Percentiles rank a stretch among this genome's conserved stretches.
These are phyloP conservation scores for Rhizoctonia solani DNA, from an alignment of 1,284 basidiomycete genomes.

Conservation along the genomic window DNA sequence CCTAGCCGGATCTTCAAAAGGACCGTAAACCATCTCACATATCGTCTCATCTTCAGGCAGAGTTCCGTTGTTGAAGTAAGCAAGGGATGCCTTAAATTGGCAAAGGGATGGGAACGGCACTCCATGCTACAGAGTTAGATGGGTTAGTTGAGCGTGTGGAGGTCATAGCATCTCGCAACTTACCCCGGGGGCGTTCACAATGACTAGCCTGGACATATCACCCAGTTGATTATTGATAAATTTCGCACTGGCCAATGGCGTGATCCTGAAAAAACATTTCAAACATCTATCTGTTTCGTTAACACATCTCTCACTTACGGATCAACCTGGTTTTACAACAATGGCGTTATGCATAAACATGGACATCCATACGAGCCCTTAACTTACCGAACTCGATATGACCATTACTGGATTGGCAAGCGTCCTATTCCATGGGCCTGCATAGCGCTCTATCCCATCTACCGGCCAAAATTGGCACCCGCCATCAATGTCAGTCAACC, in stretches of 20 bases:
- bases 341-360: background rate
- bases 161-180: too few species aligned
- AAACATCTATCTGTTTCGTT: background rate
- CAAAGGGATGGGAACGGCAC: slow-evolving; percentile 26
- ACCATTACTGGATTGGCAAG: slow-evolving; percentile 32
- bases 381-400: slow-evolving; percentile 32
- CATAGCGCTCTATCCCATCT: slow-evolving; percentile 36
- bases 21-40: slow-evolving; percentile 15
- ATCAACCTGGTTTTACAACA: slow-evolving; percentile 2
- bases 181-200: slow-evolving; percentile 28
- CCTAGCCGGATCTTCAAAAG: background rate
- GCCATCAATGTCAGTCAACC: slow-evolving; percentile 38
- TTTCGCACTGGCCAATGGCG: slow-evolving; percentile 19
- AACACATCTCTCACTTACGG: slow-evolving; percentile 31
- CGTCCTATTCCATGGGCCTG: slow-evolving; percentile 37
- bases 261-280: slow-evolving; percentile 1
- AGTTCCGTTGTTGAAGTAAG: slow-evolving; percentile 15
- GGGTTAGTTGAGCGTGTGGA: background rate
- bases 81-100: slow-evolving; percentile 25
- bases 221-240: slow-evolving; percentile 24
- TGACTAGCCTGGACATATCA: slow-evolving; percentile 14
- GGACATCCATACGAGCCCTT: background rate
- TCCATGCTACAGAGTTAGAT: slow-evolving; percentile 1
- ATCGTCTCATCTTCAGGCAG: slow-evolving; percentile 16
- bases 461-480: slow-evolving; percentile 40